Conservation (phyloP, 345 rosid species). For the Corchorus olitorius region DNA sequence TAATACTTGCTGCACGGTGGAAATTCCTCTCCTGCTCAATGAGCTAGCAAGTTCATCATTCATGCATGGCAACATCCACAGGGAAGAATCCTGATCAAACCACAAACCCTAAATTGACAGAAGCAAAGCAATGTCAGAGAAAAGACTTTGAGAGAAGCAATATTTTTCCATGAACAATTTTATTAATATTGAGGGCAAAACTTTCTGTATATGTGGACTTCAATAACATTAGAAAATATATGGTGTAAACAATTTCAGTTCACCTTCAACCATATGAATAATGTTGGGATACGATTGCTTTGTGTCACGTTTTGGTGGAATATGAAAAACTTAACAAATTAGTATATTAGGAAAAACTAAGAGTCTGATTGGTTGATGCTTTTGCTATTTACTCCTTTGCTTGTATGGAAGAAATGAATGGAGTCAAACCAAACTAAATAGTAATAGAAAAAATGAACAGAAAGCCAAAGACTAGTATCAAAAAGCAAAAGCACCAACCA, state of each 20-base stretch:
- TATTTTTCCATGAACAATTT: neutral
- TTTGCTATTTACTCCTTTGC: too few relatives aligned
- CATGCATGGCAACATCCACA: conserved; percentile 96
- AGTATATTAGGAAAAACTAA: neutral
- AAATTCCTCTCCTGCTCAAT: conserved; percentile 57
- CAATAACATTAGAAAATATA: neutral
- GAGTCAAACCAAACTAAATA: too few relatives aligned
- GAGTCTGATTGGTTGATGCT: too few relatives aligned
- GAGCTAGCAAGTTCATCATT: conserved; percentile 52
- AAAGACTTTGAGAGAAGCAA: neutral
- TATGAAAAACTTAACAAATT: neutral
- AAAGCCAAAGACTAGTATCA: too few relatives aligned
- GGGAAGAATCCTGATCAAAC: conserved; percentile 72
- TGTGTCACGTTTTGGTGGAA: neutral
- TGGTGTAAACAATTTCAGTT: neutral
- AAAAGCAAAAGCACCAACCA: too few relatives aligned
- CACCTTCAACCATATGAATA: neutral
- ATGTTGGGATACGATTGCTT: neutral
- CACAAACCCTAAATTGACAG: conserved; percentile 67
- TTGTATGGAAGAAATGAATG: too few relatives aligned
- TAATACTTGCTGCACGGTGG: conserved; percentile 67
- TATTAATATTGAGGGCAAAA: neutral
- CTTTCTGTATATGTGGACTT: neutral
- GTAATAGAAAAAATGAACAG: too few relatives aligned
- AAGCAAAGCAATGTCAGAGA: neutral